Evolutionary conservation across 208 protist genomes (phyloP), one percentile per base, ranked within the genome.

Genomic region (Herpetomonas samuelpessoai): DNA sequence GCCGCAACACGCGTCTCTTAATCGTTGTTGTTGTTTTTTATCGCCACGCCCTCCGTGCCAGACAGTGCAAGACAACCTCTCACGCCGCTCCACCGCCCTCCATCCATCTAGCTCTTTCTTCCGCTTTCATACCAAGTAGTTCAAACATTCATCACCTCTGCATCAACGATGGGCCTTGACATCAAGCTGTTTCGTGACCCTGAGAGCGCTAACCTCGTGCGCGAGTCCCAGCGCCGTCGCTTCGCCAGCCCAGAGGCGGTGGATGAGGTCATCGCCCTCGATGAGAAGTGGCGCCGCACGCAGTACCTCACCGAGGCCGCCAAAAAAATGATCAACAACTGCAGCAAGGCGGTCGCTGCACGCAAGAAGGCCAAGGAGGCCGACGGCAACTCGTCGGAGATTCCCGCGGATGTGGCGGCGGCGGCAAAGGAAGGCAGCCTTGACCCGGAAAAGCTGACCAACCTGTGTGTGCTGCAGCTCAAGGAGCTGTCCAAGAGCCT

Each of bases 151-250:
- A n/a, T n/a, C n/a, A n/a, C n/a, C n/a, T n/a, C n/a, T n/a, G n/a
- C n/a, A n/a, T n/a, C n/a, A 18, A 68, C 14, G n/a, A 97, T 93
- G 87, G 87, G 96, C 60, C 86, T 99, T 31, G 98, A 99, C 76
- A 98, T 99, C 66, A 74, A 91, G 35, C 68, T 98, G 9, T 98
- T 99, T 59, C 94, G 98, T 38, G 86, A 96, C 29, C 84, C 97
- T 24, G 95, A 92, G 31, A 91, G 96, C 28, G 95, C 95, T 22
- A 85, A 98, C 31, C 50, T 98, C 3, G 80, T 99, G 47, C 87
- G 92, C 38, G 93, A 99, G 81, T 98, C 96, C 49, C 88, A 99
- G 88, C 79, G 93, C 38, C 81, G 95, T n/a, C 91, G 98, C 52
- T 97, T 81, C 71, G 74, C 81, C 1, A 83, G 93, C 57, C 83